Evolutionary conservation across 306 rosid species (phyloP).

Genomic region (Coriaria nepalensis): DNA sequence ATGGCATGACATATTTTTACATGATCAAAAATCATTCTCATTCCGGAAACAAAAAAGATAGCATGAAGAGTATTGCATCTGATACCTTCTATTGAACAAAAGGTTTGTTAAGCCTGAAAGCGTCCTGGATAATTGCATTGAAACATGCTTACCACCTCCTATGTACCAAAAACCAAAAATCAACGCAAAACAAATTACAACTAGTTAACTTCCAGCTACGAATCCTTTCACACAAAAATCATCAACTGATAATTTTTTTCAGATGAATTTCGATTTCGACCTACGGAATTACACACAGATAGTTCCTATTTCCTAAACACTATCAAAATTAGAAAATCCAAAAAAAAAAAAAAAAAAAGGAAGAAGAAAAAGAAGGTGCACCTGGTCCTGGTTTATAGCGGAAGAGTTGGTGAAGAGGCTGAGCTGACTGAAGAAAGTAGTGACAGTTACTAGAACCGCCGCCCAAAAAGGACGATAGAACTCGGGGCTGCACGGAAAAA

Average conservation of each 20-base stretch:
- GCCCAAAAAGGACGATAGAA: conserved; percentile 8
- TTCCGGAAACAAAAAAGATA: no score
- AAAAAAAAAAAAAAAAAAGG: background rate
- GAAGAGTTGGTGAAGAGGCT: conserved; percentile 9
- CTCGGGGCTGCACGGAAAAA: conserved; percentile 1
- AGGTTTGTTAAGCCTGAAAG: conserved; percentile 62
- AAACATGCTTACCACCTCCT: conserved; percentile 56
- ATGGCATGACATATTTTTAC: no score
- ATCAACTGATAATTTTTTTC: no score
- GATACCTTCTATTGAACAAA: conserved; percentile 69
- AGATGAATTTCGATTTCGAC: no score
- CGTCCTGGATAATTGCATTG: conserved; percentile 61
- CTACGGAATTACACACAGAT: no score
- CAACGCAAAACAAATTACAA: no score
- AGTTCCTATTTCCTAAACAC: no score
- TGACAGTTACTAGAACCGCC: background rate
- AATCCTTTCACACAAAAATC: no score
- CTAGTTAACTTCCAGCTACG: no score
- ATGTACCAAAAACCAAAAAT: no score
- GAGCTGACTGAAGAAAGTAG: conserved; percentile 4
- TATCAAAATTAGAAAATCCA: background rate
- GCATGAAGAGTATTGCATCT: no score
- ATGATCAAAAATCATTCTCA: no score
- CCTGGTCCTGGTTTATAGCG: conserved; percentile 10
- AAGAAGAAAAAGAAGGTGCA: background rate